Conservation (phyloP, 2,329 filamentous ascomycete genomes). For the Exophiala xenobiotica region DNA sequence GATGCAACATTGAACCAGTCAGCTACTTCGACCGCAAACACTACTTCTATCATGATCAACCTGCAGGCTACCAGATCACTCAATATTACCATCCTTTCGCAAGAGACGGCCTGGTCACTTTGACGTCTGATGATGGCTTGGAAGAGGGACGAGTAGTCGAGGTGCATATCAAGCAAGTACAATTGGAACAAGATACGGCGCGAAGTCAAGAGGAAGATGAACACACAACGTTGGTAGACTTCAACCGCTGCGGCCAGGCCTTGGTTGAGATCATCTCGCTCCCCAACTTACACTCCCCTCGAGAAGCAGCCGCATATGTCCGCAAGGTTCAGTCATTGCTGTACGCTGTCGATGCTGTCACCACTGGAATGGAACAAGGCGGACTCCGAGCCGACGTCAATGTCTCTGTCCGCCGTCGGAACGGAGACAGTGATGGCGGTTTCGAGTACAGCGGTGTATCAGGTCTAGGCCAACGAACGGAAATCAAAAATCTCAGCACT, state of each 20-base stretch:
- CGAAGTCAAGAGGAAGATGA: constrained; percentile 81
- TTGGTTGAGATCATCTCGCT: constrained; percentile 93
- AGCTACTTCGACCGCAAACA: constrained; percentile 95
- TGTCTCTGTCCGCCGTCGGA: constrained; percentile 72
- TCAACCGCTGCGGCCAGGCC: constrained; percentile 88
- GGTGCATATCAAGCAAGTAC: constrained; percentile 87
- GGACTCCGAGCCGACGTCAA: constrained; percentile 93
- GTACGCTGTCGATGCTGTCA: constrained; percentile 77
- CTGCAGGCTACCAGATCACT: constrained; percentile 93
- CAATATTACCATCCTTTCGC: constrained; percentile 81
- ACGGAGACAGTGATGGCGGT: constrained; percentile 43
- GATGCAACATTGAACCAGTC: constrained; percentile 71
- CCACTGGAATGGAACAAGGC: constrained; percentile 88
- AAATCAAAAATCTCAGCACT: constrained; percentile 96
- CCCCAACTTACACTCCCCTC: constrained; percentile 82
- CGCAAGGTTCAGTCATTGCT: constrained; percentile 83
- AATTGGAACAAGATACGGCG: constrained; percentile 96
- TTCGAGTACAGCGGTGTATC: constrained; percentile 58
- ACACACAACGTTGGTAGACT: constrained; percentile 77
- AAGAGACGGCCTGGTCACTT: constrained; percentile 67
- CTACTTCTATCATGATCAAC: constrained; percentile 99
- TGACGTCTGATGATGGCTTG: constrained; percentile 74
- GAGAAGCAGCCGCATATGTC: constrained; percentile 83
- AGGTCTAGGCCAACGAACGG: constrained; percentile 79
- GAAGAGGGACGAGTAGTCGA: constrained; percentile 69